Base-by-base conservation (phyloP, 176 grass and related monocot genomes). In the sorghum (Sorghum bicolor) region DNA sequence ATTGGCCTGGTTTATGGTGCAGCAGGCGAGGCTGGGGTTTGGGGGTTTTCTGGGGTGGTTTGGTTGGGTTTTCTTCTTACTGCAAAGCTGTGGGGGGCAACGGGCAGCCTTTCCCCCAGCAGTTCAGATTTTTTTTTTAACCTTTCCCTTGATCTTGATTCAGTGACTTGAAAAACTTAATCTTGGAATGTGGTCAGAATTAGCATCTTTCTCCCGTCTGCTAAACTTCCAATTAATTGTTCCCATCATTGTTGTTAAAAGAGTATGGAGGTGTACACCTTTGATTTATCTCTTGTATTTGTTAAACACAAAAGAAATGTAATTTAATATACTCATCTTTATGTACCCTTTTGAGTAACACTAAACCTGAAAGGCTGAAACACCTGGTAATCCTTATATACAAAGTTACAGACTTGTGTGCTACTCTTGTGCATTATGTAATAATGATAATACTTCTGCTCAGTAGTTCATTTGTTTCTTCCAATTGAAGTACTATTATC, bases 241-340 rank as follows among this genome's bases (percentile, higher is more conserved):
- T 36, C 40, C 8, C 6, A 38, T 75, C 64, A 45, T 82, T 50
- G 7, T 30, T 84, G 10, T 57, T 48, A 41, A 40, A 74, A 29
- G n/a, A 60, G n/a, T 25, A 60, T 60, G 22, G 55, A 25, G 55
- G 25, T n/a, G 31, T 19, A 39, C 15, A 29, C 31, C 19, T 76
- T 37, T 79, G 28, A 36, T 44, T 80, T 39, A 50, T 44, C 50
- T 61, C 12, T 20, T 81, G 33, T 39, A 80, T 82, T 44, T 69
- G 10, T 87, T 74, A 12, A 60, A 60, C 6, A 65, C 5, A 24
- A 6, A 47, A 19, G 5, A 5, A 66, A 20, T 55, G 24, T 33
- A 34, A 76, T 82, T n/a, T 22, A 61, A 41, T 69, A 45, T 25
- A 9, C 20, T 36, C 71, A 26, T 63, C 1, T 37, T 15, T 3